phyloP scores from a whole-genome alignment of 305 asterid genomes.

The Caryopteris hybrid region DNA sequence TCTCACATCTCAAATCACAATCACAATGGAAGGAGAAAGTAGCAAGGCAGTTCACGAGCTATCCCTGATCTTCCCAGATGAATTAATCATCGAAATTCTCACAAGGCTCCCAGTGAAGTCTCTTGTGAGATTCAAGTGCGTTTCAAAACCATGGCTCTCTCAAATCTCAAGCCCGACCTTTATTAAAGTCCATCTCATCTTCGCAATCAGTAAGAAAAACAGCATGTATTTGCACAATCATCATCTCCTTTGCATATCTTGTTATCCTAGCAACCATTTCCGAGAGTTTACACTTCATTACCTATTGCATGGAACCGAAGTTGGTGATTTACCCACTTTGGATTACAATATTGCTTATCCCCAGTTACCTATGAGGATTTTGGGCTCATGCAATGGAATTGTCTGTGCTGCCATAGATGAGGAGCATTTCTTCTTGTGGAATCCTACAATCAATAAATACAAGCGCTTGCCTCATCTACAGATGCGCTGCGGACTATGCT shows the following conservation, averaged over 20 bases:
- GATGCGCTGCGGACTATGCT: not conserved
- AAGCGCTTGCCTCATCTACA: constrained; percentile 8
- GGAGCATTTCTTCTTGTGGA: constrained; percentile 15
- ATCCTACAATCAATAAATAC: constrained; percentile 20
- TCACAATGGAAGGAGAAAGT: constrained; percentile 1
- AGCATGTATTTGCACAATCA: not conserved
- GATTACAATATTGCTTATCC: not conserved
- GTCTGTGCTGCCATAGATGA: constrained; percentile 20
- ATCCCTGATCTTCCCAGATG: constrained; percentile 3
- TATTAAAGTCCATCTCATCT: constrained; percentile 13
- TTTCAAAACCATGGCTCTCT: constrained; percentile 19
- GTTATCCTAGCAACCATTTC: constrained; percentile 2
- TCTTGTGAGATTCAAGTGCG: constrained; percentile 20
- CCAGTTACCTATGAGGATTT: constrained; percentile 1
- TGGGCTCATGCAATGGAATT: constrained; percentile 34
- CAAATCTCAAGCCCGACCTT: constrained; percentile 15
- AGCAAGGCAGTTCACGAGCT: not conserved
- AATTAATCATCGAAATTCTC: constrained; percentile 20
- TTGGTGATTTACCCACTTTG: not conserved
- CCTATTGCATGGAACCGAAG: constrained; percentile 5
- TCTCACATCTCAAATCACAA: not conserved
- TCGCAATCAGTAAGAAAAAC: not conserved
- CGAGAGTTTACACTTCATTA: not conserved
- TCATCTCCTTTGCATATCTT: not conserved
- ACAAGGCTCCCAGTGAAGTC: constrained; percentile 18